phyloP scores from a whole-genome alignment of 352 stramenopile species.

The Pythium dissotocum region DNA sequence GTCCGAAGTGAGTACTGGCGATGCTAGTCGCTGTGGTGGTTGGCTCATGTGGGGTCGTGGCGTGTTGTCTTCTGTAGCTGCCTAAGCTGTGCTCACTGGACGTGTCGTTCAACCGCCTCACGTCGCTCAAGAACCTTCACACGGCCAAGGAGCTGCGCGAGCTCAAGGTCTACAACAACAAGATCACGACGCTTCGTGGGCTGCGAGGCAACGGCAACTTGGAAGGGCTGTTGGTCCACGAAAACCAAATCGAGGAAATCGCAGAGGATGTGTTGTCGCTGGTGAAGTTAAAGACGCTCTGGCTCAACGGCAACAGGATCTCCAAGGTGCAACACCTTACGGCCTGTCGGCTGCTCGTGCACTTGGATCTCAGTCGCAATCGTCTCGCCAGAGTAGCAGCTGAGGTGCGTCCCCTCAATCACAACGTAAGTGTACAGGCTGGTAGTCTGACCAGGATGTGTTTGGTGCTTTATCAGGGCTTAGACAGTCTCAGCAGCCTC shows the following conservation, averaged over 20 bases:
- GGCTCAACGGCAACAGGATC: constrained; percentile 72
- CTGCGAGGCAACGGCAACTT: constrained; percentile 62
- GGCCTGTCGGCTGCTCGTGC: constrained; percentile 53
- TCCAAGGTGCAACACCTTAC: constrained; percentile 46
- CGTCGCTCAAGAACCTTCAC: constrained; percentile 53
- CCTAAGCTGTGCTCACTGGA: constrained; percentile 74
- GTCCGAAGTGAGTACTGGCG: constrained; percentile 41
- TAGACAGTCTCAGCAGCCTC: constrained; percentile 54
- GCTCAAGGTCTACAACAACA: constrained; percentile 85
- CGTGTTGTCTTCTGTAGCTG: constrained; percentile 33
- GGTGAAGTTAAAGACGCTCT: constrained; percentile 67
- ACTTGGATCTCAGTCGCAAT: constrained; percentile 74
- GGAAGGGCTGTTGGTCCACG: constrained; percentile 64
- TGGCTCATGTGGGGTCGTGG: background rate
- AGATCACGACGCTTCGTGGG: constrained; percentile 48
- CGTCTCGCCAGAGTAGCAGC: constrained; percentile 40
- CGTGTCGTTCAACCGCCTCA: constrained; percentile 77
- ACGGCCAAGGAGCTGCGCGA: constrained; percentile 66
- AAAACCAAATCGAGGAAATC: constrained; percentile 73
- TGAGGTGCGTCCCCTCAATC: constrained; percentile 23
- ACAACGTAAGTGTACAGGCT: background rate
- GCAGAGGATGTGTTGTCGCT: constrained; percentile 59
- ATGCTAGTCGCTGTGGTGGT: background rate
- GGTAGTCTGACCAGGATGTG: background rate
- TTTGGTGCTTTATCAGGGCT: constrained; percentile 19